Evolutionary conservation across 2,329 filamentous ascomycete genomes (phyloP).

Genomic region (Blastomyces emzantsi): DNA sequence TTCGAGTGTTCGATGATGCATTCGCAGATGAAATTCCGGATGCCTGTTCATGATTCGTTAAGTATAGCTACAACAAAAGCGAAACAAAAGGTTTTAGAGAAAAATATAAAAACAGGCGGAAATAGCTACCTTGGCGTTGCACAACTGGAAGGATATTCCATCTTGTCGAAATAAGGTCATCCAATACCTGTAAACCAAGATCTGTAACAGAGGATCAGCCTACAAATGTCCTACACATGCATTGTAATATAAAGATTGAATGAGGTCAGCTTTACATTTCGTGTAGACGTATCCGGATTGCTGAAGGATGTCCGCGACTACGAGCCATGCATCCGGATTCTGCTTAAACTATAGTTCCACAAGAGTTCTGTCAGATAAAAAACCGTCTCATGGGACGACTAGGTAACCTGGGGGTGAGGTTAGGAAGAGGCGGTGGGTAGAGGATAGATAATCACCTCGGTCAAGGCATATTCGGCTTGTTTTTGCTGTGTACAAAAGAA

Average conservation of each 20-base stretch:
- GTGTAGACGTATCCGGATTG: constrained; percentile 90
- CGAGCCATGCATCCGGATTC: constrained; percentile 94
- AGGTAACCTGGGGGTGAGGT: not conserved
- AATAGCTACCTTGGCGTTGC: constrained; percentile 71
- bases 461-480: constrained; percentile 82
- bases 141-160: constrained; percentile 97
- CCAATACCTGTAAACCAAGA: constrained; percentile 88
- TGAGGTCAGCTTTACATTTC: constrained; percentile 60
- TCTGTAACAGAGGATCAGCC: constrained; percentile 48
- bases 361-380: not conserved
- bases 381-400: not conserved
- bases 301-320: constrained; percentile 94
- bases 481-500: constrained; percentile 63
- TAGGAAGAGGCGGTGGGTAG: constrained; percentile 2
- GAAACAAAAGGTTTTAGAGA: not conserved
- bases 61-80: constrained; percentile 16
- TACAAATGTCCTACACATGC: constrained; percentile 14
- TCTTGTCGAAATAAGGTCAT: constrained; percentile 96
- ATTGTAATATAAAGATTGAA: constrained; percentile 18
- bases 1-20: constrained; percentile 93
- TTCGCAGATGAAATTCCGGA: constrained; percentile 97
- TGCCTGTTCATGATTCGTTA: constrained; percentile 50
- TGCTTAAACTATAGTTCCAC: constrained; percentile 72
- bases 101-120: constrained; percentile 7
- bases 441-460: constrained; percentile 56